phyloP scores from a whole-genome alignment of 1,284 basidiomycete species.

The Lentinus polychrous region DNA sequence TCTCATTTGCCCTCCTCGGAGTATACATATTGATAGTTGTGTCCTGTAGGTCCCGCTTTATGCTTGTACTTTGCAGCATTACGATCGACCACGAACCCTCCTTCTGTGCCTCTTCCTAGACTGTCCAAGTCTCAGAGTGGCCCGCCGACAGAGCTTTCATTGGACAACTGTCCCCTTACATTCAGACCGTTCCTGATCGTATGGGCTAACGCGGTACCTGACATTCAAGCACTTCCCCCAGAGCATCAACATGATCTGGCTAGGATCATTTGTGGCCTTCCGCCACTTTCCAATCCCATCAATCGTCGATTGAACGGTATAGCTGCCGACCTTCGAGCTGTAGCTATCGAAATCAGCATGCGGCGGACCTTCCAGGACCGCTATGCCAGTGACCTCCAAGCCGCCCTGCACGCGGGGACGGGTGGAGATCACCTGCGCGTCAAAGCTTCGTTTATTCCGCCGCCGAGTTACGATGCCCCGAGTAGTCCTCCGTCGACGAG shows the following conservation, averaged over 20 bases:
- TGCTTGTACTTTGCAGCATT: slow-evolving; percentile 67
- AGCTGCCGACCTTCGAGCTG: slow-evolving; percentile 66
- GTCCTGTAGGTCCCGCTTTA: slow-evolving; percentile 49
- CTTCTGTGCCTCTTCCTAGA: slow-evolving; percentile 52
- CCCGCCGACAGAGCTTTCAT: slow-evolving; percentile 40
- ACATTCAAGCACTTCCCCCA: slow-evolving; percentile 54
- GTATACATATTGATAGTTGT: background rate
- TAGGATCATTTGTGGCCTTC: slow-evolving; percentile 64
- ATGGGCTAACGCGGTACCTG: slow-evolving; percentile 61
- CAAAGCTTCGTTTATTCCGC: slow-evolving; percentile 65
- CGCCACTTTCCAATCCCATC: slow-evolving; percentile 33
- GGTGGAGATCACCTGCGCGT: slow-evolving; percentile 31
- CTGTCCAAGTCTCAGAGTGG: slow-evolving; percentile 22
- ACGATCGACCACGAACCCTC: slow-evolving; percentile 52
- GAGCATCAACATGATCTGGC: slow-evolving; percentile 76
- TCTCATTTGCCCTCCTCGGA: slow-evolving; percentile 3
- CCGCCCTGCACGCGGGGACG: slow-evolving; percentile 52
- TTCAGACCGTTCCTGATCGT: slow-evolving; percentile 65
- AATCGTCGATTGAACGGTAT: slow-evolving; percentile 46
- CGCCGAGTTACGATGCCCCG: slow-evolving; percentile 52
- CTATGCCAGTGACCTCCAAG: slow-evolving; percentile 67
- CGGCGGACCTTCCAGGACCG: slow-evolving; percentile 75
- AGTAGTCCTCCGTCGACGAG: slow-evolving; percentile 16
- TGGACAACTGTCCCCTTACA: slow-evolving; percentile 47
- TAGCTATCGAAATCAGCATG: slow-evolving; percentile 77